A percentile compares a stretch with the other conserved stretches of the same genome.
phyloP scores from a whole-genome alignment of 345 rosid species.

The Brassica carinata region DNA sequence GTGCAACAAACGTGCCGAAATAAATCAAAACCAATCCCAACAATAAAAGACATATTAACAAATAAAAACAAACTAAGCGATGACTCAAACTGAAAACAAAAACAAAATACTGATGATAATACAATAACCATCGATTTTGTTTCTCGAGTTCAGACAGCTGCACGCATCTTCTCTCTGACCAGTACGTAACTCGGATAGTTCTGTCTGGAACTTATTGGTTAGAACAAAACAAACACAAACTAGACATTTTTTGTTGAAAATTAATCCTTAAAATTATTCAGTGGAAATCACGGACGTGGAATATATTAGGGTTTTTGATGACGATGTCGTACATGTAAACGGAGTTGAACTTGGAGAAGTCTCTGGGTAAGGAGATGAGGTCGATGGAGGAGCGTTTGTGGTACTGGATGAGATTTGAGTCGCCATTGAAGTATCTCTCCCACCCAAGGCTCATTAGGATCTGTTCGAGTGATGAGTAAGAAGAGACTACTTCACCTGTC shows the following conservation, averaged over 20 bases:
- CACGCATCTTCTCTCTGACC: constrained; percentile 17
- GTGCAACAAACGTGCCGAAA: too few relatives aligned
- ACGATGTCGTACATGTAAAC: constrained; percentile 82
- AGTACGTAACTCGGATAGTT: neutral
- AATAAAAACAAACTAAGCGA: too few relatives aligned
- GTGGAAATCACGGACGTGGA: constrained; percentile 62
- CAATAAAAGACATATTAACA: too few relatives aligned
- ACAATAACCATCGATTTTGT: constrained; percentile 24
- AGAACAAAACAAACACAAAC: constrained; percentile 12
- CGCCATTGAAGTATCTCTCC: constrained; percentile 70
- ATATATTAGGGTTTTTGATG: constrained; percentile 66
- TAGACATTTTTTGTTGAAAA: neutral
- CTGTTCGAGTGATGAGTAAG: constrained; percentile 59
- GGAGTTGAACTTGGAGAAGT: constrained; percentile 72
- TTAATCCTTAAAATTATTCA: neutral
- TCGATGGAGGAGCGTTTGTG: constrained; percentile 74
- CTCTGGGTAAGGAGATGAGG: constrained; percentile 78
- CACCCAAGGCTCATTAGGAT: constrained; percentile 69
- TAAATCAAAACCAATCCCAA: too few relatives aligned
- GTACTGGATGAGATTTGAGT: constrained; percentile 64
- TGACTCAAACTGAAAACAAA: neutral
- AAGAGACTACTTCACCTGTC: constrained; percentile 54
- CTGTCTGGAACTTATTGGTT: neutral
- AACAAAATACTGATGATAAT: constrained; percentile 11
- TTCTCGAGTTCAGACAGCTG: neutral